phyloP scores from a whole-genome alignment of 2,329 filamentous ascomycete genomes.

The Aspergillus pseudoglaucus region DNA sequence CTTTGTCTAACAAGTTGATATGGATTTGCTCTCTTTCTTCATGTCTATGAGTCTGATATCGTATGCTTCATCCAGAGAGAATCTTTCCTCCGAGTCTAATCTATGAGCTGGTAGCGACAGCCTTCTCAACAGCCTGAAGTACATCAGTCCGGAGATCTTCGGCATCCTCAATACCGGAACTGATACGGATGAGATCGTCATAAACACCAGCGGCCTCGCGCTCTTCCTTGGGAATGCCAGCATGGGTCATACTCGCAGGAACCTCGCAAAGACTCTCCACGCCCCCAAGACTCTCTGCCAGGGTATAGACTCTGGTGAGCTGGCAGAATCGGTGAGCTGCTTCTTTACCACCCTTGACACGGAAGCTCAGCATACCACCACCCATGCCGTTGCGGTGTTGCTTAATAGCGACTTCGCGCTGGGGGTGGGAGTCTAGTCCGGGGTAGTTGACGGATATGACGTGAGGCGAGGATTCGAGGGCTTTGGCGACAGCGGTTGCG shows the following conservation, averaged over 20 bases:
- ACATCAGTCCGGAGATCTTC: conserved; percentile 79
- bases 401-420: conserved; percentile 74
- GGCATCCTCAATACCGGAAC: conserved; percentile 88
- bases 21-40: too few species aligned
- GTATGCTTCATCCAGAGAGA: background rate
- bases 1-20: too few species aligned
- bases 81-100: conserved; percentile 5
- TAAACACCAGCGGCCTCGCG: conserved; percentile 89
- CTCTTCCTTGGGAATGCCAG: conserved; percentile 84
- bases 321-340: conserved; percentile 93
- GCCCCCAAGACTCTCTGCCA: conserved; percentile 87
- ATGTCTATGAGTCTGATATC: conserved; percentile 32
- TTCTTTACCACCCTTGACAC: conserved; percentile 75
- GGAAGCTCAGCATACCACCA: conserved; percentile 96
- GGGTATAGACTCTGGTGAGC: conserved; percentile 78
- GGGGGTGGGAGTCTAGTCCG: conserved; percentile 78
- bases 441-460: conserved; percentile 94
- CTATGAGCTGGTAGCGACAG: conserved; percentile 50
- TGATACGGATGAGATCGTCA: conserved; percentile 87
- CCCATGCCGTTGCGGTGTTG: conserved; percentile 94
- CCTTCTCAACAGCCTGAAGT: conserved; percentile 72
- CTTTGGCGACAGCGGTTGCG: conserved; percentile 67
- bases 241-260: conserved; percentile 93
- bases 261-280: conserved; percentile 90
- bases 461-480: conserved; percentile 71